These are phyloP conservation scores for Sporothrix globosa DNA, from an alignment of 2,329 filamentous ascomycete genomes.

Conservation along the genomic window DNA sequence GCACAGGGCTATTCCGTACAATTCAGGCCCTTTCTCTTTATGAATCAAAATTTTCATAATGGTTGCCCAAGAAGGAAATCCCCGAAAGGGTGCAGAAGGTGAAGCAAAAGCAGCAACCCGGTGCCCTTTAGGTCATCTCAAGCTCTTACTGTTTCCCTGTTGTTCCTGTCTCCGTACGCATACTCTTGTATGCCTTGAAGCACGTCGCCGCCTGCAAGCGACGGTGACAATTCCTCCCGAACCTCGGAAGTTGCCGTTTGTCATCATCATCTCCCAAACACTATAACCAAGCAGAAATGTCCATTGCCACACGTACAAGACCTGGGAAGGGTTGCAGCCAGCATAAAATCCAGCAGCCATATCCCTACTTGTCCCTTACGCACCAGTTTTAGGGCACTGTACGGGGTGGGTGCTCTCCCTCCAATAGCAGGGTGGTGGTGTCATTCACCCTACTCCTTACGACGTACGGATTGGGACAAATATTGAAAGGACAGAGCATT, in stretches of 20 bases:
- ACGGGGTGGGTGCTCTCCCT: neutral
- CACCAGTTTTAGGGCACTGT: neutral
- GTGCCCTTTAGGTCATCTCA: no score
- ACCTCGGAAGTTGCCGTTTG: conserved; percentile 12
- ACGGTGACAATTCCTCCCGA: neutral
- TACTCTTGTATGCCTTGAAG: neutral
- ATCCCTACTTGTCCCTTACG: neutral
- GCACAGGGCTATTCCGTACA: no score
- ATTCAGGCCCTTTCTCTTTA: neutral
- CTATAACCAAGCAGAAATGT: neutral
- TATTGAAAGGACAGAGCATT: conserved; percentile 1
- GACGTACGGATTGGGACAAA: conserved; percentile 21
- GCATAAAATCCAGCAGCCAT: no score
- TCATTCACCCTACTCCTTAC: neutral
- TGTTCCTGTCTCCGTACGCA: neutral
- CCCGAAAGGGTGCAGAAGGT: conserved; percentile 21
- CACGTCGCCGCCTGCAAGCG: neutral
- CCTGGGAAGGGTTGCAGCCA: no score
- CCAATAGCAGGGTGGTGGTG: neutral
- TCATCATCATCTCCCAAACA: neutral
- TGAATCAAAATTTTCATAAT: neutral
- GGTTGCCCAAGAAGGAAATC: conserved; percentile 8
- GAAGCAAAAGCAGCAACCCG: neutral
- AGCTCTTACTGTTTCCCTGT: no score
- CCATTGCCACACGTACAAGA: no score